phyloP scores from a whole-genome alignment of 73 alveolate genomes.

The Paramecium biaurelia region DNA sequence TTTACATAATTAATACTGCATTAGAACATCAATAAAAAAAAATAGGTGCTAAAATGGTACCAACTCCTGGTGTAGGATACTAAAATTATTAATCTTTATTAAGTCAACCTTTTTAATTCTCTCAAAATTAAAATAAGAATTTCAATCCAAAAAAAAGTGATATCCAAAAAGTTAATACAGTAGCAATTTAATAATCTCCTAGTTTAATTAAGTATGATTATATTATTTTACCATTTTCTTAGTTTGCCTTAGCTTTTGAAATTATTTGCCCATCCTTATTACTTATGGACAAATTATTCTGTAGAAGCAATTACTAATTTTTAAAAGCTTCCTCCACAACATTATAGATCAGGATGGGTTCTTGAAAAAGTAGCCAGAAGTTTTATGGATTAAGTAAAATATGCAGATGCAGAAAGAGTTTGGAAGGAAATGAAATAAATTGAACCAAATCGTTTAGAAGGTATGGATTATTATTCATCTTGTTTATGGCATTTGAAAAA shows the following conservation, averaged over 20 bases:
- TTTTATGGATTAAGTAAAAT: slow-evolving; percentile 89
- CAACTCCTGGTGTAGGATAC: not conserved
- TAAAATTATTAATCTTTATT: not conserved
- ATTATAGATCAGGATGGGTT: slow-evolving; percentile 90
- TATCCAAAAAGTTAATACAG: not conserved
- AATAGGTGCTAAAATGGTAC: slow-evolving; percentile 2
- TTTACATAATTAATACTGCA: not conserved
- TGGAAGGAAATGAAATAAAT: slow-evolving; percentile 75
- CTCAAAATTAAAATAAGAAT: not conserved
- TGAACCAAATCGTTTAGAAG: slow-evolving; percentile 93
- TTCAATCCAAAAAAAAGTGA: not conserved
- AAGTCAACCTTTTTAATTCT: not conserved
- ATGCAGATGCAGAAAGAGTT: slow-evolving; percentile 88
- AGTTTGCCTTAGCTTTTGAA: slow-evolving; percentile 72
- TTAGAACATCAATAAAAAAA: not conserved
- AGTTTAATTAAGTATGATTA: not conserved
- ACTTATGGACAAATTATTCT: slow-evolving; percentile 75
- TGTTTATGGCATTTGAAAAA: slow-evolving; percentile 96
- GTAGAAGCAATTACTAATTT: slow-evolving; percentile 82
- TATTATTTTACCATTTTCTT: no score
- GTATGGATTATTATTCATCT: slow-evolving; percentile 93
- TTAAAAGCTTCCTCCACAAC: slow-evolving; percentile 83
- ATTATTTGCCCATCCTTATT: slow-evolving; percentile 80
- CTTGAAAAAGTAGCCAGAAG: slow-evolving; percentile 87
- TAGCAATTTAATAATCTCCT: slow-evolving; percentile 11